Base-by-base conservation (phyloP, 805 yeast species). In the Metschnikowia dekortorum region DNA sequence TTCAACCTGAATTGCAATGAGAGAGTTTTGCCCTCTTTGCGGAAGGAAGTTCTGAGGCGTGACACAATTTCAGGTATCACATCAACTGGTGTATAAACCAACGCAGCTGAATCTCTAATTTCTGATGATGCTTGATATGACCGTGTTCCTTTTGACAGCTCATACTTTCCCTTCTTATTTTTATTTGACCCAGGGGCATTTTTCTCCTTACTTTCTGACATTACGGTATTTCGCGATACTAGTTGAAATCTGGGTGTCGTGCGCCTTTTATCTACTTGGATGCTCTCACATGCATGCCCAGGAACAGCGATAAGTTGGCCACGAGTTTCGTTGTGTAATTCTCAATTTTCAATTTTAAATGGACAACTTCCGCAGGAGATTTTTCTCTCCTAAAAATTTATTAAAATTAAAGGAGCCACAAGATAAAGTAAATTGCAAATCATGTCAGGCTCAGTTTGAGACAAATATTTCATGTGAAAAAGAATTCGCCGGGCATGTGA, bases 1-100 rank as follows among this genome's bases (percentile, higher is more conserved):
- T 80, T 72, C 56, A 79, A 72, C 44, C 96, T 75, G 61, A 61
- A 77, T 53, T 75, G 80, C 45, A 84, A 54, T n/a, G 80, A 67
- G 55, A 73, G 78, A 3, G 81, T 72, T 56, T 78, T 79, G 49
- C 77, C 76, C 7, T 68, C 55, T 30, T 62, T 60, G 65, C 76
- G 73, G 60, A 69, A 85, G 2, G 76, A 67, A 6, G 62, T 55
- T 5, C 65, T 65, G 10, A 84, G 68, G 14, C 63, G 60, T 8
- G 68, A 51, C 43, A 84, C 82, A 32, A 75, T 73, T 7, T 47
- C 49, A 0, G 81, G 75, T 51, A 86, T 83, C 16, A 73, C 78
- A 0, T 62, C 71, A 13, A 75, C 39, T 4, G 81, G 73, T n/a
- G 84, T 80, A 52, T 70, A 75, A 40, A 63, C 57, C 53, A 74